Evolutionary conservation across 1,139 yeast species (phyloP), one percentile per base, ranked within the genome.

Genomic region (Kodamaea fungicola): DNA sequence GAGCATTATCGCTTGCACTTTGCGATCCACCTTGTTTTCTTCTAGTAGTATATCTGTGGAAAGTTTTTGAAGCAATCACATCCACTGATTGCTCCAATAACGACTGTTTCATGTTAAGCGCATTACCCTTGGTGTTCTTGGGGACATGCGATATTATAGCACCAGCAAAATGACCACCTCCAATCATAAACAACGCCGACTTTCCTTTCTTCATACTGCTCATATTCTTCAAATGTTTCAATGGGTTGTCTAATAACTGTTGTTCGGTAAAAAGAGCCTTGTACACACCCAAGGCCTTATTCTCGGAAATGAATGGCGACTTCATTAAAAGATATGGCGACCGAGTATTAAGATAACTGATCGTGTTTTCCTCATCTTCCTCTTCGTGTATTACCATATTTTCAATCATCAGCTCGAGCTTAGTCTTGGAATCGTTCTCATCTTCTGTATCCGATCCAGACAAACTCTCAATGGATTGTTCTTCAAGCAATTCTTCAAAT

Each of bases 91-190:
- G 88, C 39, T 76, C 78, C 34, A 74, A 67, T 3, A 71, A 46
- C 5, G 64, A 51, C 31, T 63, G 72, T 34, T 67, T 67, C 6
- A 66, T 59, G 24, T 70, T 68, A 5, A 73, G 68, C 19, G 67
- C 67, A 45, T 76, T 61, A 41, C 89, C 85, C 48, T 76, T 74
- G 2, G 76, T 71, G 29, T 67, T 67, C 44, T 67, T 71, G 16
- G 80, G 80, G 31, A 67, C 67, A 54, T 90, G 97, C 2, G 89
- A 80, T 8, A 94, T 71, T 31, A 92, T 83, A 0, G 96, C 97
- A 8, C 95, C 98, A 0, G 97, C 96, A 67, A 92, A 94, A 62
- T 94, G 97, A 30, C 98, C 99, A 33, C 98, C 97, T 8, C 97
- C 97, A 40, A 92, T 77, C 96, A 94, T 88, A 46, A 92, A 76